These are phyloP conservation scores for Penicillium thymicola DNA, from an alignment of 2,329 filamentous ascomycete species.

Conservation along the genomic window DNA sequence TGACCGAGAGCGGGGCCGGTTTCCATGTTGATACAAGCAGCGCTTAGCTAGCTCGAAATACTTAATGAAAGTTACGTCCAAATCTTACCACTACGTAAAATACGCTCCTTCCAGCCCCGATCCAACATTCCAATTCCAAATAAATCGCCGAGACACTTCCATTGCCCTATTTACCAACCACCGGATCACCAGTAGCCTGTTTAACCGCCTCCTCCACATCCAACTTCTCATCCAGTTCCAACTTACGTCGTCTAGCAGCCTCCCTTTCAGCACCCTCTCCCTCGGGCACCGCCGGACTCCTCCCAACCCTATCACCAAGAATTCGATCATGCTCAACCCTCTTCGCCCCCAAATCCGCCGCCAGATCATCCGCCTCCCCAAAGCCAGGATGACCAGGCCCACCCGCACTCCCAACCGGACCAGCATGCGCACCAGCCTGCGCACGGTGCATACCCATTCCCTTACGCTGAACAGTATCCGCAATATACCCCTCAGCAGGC, in stretches of 20 bases:
- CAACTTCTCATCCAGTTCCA: conserved; percentile 27
- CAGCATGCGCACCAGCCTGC: conserved; percentile 37
- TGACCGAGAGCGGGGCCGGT: not conserved
- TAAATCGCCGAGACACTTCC: not conserved
- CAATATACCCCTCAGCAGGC: conserved; percentile 36
- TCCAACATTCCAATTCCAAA: not conserved
- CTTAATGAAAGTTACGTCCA: conserved; percentile 6
- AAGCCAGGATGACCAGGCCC: conserved; percentile 31
- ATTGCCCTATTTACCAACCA: conserved; percentile 17
- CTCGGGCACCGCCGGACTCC: conserved; percentile 18
- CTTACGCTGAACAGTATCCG: conserved; percentile 28
- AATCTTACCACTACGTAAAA: not conserved
- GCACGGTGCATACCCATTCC: conserved; percentile 21
- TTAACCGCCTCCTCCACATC: conserved; percentile 30
- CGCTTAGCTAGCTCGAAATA: not conserved
- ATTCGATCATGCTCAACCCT: conserved; percentile 33
- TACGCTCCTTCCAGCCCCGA: not conserved
- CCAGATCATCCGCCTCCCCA: conserved; percentile 32
- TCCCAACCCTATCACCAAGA: conserved; percentile 27
- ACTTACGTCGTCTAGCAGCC: conserved; percentile 24
- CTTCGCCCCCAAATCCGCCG: conserved; percentile 35
- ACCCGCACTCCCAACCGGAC: conserved; percentile 30
- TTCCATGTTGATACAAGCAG: not conserved
- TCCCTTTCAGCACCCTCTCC: conserved; percentile 18
- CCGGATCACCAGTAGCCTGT: conserved; percentile 27